Evolutionary conservation across 2,329 filamentous ascomycete species (phyloP).

Genomic region (Verticillium zaregamsianum): DNA sequence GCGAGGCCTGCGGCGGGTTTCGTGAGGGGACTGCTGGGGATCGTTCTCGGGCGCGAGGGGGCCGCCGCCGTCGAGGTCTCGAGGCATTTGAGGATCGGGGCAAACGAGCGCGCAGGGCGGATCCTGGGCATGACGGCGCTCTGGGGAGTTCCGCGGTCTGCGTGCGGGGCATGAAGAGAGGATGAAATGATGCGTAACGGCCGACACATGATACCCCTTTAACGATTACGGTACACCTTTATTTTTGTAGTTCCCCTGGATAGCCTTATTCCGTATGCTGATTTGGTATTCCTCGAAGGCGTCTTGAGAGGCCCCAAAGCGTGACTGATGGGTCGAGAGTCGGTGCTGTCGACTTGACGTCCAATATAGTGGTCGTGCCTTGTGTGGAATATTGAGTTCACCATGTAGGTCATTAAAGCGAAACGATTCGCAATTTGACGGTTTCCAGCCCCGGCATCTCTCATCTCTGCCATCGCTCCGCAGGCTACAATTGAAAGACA

Average conservation of each 20-base stretch:
- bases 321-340: too few relatives aligned
- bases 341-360: too few relatives aligned
- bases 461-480: too few relatives aligned
- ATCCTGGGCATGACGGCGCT: constrained; percentile 17
- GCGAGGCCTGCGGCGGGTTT: constrained; percentile 1
- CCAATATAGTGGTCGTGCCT: too few relatives aligned
- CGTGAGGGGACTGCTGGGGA: background rate
- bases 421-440: too few relatives aligned
- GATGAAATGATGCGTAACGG: background rate
- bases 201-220: background rate
- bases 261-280: too few relatives aligned
- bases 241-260: background rate
- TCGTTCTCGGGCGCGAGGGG: constrained; percentile 9
- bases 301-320: too few relatives aligned
- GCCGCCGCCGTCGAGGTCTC: constrained; percentile 9
- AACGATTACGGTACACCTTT: background rate
- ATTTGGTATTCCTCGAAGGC: too few relatives aligned
- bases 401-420: too few relatives aligned
- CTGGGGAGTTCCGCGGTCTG: constrained; percentile 15
- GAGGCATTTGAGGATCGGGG: constrained; percentile 15
- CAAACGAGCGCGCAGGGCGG: constrained; percentile 17
- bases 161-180: background rate
- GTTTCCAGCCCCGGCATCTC: too few relatives aligned
- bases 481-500: too few relatives aligned
- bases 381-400: too few relatives aligned